Evolutionary conservation across 805 yeast species (phyloP), one percentile per base, ranked within the genome.

Genomic region (Alloascoidea africana): DNA sequence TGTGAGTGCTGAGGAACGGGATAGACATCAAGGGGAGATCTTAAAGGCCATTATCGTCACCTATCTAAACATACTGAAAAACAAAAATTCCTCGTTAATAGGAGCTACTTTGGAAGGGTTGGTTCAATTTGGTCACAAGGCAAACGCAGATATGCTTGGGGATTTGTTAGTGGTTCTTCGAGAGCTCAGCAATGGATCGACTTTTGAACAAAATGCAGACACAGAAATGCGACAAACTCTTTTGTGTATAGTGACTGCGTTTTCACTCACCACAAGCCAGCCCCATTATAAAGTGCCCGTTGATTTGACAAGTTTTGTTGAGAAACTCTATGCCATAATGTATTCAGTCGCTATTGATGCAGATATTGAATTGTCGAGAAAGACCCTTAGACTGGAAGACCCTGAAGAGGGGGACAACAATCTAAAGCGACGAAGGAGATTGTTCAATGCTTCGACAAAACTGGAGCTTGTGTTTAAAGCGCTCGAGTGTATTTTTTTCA

Each of bases 21-120:
- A 85, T 50, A 68, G 72, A 45, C 72, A 68, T 49, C 98, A 91
- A 57, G 80, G 91, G 0, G 86, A 85, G 46, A 77, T 86, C 3
- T 63, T 91, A 42, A 84, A 83, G 52, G 57, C 70, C 50, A 64
- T 86, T 18, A 63, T 91, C 42, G 66, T 78, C 1, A 57, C 84
- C 15, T 91, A 91, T 53, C 60, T 91, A 46, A 86, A 82, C 45
- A 71, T 89, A 18, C 63, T 91, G 44, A 79, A 70, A 53, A 68
- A 67, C 14, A 66, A 73, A 34, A 70, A 76, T 14, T 69, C 73
- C 30, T 68, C 70, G 14, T 61, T 91, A 38, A 75, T 85, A 65
- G 95, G 93, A 4, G 68, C 89, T 0, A 93, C 89, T 0, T 63
- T 91, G 39, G 97, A 91, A 59, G 97, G 97, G 2, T 60, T 91